Conservation (phyloP, 768 basidiomycete genomes). For the Collybia mongolica region DNA sequence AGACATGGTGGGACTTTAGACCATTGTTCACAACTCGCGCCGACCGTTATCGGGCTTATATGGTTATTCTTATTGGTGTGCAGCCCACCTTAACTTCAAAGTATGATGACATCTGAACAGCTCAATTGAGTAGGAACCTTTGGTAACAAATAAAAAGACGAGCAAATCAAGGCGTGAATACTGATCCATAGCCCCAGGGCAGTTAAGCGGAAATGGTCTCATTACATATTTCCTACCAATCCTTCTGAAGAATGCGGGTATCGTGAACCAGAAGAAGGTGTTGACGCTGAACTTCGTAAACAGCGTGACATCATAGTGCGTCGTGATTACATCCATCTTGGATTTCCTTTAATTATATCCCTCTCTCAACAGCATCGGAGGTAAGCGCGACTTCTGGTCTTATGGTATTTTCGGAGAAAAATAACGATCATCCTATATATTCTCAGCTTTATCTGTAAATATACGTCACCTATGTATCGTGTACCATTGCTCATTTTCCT, state of each 20-base stretch:
- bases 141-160: constrained; percentile 11
- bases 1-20: constrained; percentile 56
- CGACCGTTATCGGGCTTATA: constrained; percentile 45
- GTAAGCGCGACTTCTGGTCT: constrained; percentile 18
- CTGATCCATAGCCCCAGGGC: constrained; percentile 23
- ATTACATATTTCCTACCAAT: constrained; percentile 51
- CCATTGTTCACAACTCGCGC: constrained; percentile 45
- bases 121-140: constrained; percentile 19
- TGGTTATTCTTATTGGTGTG: constrained; percentile 50
- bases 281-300: constrained; percentile 52
- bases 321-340: constrained; percentile 1
- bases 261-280: constrained; percentile 36
- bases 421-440: constrained; percentile 2
- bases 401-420: not conserved
- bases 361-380: constrained; percentile 27
- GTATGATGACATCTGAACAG: not conserved
- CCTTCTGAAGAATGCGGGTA: constrained; percentile 45
- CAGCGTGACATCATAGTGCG: constrained; percentile 47
- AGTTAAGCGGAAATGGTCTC: constrained; percentile 48
- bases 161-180: constrained; percentile 8
- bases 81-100: not conserved
- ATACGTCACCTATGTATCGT: not conserved
- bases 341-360: not conserved
- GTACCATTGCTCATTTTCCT: too few relatives aligned
- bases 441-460: constrained; percentile 27